Evolutionary conservation across 1,284 basidiomycete genomes (phyloP), one percentile per base, ranked within the genome.

Genomic region (Austroboletus niveus): DNA sequence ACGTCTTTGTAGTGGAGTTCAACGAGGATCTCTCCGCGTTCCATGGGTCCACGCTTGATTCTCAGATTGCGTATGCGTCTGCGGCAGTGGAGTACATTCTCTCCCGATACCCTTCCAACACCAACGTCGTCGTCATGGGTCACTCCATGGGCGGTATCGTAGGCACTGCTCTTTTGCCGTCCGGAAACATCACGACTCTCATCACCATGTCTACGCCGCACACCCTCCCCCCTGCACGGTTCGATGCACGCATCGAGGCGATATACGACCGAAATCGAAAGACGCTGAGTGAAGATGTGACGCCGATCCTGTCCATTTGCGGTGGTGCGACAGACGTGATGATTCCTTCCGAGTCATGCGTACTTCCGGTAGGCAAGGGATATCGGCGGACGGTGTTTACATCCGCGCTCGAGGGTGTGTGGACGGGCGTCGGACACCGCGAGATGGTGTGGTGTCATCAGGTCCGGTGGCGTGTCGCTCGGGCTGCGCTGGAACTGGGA

Each of bases 401-500:
- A 0, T 89, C 89, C 22, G 87, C 86, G 1, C 75, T 99, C 14
- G 89, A 95, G 40, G 90, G 91, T 11, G 84, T 88, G 2, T 98
- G 95, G 93, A 94, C 94, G 0, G 91, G 93, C 1, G 91, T 98
- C 4, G 96, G 96, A 36, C 97, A 99, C 69, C 84, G 88, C 46
- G 94, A 93, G 50, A 96, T 98, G 82, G 92, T 98, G 11, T 99
- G 97, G 97, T 99, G 97, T 68, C 92, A 98, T 69, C 97, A 99
- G 70, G 85, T 98, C 15, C 85, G 97, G 30, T 91, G 88, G 84
- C 81, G 85, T 34, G 76, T 98, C 14, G 96, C 95, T 2, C 77
- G 89, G 42, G 82, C 84, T 8, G 80, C 87, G 10, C 72, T 98
- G 6, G 86, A 92, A 56, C 75, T 93, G 44, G 81, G 80, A 3